phyloP scores from a whole-genome alignment of 768 basidiomycete genomes.

The Tulasnella sp. region DNA sequence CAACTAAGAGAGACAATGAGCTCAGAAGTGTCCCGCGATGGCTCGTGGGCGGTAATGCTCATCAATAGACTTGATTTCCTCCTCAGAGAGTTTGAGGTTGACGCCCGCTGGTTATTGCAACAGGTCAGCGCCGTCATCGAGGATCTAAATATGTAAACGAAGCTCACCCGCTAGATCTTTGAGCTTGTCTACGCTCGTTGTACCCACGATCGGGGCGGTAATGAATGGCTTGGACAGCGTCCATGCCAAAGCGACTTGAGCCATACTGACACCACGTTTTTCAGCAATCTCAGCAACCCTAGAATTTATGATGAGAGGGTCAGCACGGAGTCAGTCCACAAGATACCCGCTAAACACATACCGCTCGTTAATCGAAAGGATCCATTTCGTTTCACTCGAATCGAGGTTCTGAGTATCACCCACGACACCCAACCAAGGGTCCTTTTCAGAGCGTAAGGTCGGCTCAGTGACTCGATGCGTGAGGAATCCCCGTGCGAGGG shows the following conservation, averaged over 20 bases:
- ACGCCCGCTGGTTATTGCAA: constrained; percentile 28
- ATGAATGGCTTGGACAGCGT: constrained; percentile 24
- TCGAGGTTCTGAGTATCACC: too few species aligned
- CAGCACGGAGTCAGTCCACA: too few species aligned
- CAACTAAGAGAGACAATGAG: not conserved
- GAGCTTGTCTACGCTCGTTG: constrained; percentile 40
- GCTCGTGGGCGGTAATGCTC: constrained; percentile 39
- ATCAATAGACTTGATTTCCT: constrained; percentile 45
- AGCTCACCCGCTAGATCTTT: constrained; percentile 38
- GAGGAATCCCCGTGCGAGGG: constrained; percentile 22
- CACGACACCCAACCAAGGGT: not conserved
- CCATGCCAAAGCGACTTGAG: constrained; percentile 39
- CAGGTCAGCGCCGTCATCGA: not conserved
- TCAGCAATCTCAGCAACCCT: constrained; percentile 6
- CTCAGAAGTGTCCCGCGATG: constrained; percentile 33
- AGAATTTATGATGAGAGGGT: too few species aligned
- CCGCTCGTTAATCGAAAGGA: not conserved
- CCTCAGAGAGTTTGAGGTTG: constrained; percentile 38
- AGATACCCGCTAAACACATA: not conserved
- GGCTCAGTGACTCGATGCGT: constrained; percentile 15
- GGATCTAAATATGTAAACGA: not conserved
- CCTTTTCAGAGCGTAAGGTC: constrained; percentile 12
- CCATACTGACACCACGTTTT: constrained; percentile 8
- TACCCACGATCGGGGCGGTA: constrained; percentile 48
- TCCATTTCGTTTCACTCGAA: not conserved